A percentile compares a stretch with the other conserved stretches of the same genome.
These are phyloP conservation scores for Candida krabiensis DNA, from an alignment of 805 yeast genomes.

Conservation along the genomic window DNA sequence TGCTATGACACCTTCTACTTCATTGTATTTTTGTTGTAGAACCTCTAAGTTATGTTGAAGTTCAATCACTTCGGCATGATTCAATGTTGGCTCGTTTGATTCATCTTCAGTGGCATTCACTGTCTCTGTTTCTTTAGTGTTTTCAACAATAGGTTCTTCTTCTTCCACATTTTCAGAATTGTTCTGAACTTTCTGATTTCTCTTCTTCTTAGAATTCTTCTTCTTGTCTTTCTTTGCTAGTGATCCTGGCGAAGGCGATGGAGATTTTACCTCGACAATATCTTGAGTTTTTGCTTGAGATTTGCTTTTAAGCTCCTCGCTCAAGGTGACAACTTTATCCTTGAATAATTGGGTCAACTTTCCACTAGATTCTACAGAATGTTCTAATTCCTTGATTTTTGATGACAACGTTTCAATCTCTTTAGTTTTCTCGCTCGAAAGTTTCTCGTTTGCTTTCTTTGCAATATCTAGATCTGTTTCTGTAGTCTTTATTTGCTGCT, in stretches of 20 bases:
- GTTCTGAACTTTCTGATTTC: conserved; percentile 20
- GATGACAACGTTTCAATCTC: conserved; percentile 4
- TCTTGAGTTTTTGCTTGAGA: not conserved
- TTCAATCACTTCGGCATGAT: conserved; percentile 23
- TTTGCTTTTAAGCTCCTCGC: conserved; percentile 18
- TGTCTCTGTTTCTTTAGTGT: conserved; percentile 22
- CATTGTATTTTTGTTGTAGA: conserved; percentile 12
- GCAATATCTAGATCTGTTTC: not conserved
- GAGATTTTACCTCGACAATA: not conserved
- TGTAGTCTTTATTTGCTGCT: conserved; percentile 2
- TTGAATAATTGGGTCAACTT: conserved; percentile 25
- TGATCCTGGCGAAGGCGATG: conserved; percentile 3
- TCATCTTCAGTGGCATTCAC: conserved; percentile 7
- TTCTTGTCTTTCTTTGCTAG: conserved; percentile 9
- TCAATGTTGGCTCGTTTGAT: conserved; percentile 2
- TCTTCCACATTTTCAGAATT: conserved; percentile 7
- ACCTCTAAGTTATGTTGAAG: conserved; percentile 24
- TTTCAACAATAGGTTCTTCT: conserved; percentile 11
- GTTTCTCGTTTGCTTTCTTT: not conserved
- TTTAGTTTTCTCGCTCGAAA: not conserved
- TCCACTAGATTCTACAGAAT: conserved; percentile 23
- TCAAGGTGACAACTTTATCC: conserved; percentile 24
- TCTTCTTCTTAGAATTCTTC: conserved; percentile 18
- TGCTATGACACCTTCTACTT: conserved; percentile 10
- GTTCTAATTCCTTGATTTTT: conserved; percentile 17